These are phyloP conservation scores for Stentor roeselii DNA, from an alignment of 73 alveolate species.

Conservation along the genomic window DNA sequence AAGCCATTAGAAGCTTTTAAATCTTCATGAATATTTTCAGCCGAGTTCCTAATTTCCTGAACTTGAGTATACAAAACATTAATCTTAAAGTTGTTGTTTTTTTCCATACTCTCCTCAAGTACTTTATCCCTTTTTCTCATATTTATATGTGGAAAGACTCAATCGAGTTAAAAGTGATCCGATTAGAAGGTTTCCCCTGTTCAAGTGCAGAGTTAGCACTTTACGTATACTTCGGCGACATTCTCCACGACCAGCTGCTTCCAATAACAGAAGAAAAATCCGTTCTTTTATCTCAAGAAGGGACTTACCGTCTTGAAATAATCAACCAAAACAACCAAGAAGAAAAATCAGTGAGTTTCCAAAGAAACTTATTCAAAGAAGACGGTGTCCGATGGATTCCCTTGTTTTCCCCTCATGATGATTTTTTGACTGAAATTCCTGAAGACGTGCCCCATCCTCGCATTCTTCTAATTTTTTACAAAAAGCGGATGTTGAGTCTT, in stretches of 20 bases:
- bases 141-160: constrained; percentile 21
- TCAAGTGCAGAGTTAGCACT: background rate
- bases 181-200: constrained; percentile 3
- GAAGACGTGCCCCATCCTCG: background rate
- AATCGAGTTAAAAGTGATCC: background rate
- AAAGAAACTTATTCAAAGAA: background rate
- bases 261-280: constrained; percentile 9
- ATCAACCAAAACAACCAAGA: background rate
- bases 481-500: background rate
- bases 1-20: background rate
- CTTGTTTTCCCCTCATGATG: background rate
- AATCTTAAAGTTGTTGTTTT: constrained; percentile 3
- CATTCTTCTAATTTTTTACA: no score
- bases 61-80: constrained; percentile 7
- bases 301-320: background rate
- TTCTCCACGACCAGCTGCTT: background rate
- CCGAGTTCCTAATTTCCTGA: background rate
- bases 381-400: constrained; percentile 1
- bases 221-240: background rate
- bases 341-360: background rate
- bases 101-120: background rate
- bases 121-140: background rate
- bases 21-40: background rate
- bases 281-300: background rate
- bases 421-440: background rate